Base-by-base conservation (phyloP, 305 asterid genomes). In the Fraxinus floribunda region DNA sequence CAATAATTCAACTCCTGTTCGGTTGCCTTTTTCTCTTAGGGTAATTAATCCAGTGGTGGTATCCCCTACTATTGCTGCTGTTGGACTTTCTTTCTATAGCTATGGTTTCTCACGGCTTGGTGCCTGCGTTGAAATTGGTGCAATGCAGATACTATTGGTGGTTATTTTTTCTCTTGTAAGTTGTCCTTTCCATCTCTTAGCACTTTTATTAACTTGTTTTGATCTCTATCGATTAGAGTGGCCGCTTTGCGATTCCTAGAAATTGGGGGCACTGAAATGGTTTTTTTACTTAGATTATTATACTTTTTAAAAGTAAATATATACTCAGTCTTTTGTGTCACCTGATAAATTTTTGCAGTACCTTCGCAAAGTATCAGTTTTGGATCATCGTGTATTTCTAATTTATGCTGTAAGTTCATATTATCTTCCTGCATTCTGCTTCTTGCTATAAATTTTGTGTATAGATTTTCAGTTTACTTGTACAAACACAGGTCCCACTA, bases 31-130 rank as follows among this genome's bases (percentile, higher is more conserved):
- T 79, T 36, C 72, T 87, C 87, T 80, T 89, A 94, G 99, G 91
- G 89, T 91, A 89, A 96, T 96, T 86, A 96, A 96, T 84, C 99
- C 99, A 75, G 99, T 96, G 76, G 97, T 96, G 78, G 97, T 96
- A 80, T 79, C 98, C 85, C 98, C 99, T 70, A 94, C 99, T 4
- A 84, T 96, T 84, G 99, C 99, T 29, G 98, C 99, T 26, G 95
- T 96, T 78, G 99, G 99, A 79, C 99, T 96, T 85, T 94, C 99
- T 52, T 96, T 96, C 92, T 94, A 90, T 85, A 91, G 97, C 89
- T 96, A 92, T 81, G 99, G 98, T 72, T 92, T 94, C 85, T 98
- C 99, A 76, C 90, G 90, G 82, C 90, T 94, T 85, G 99, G 99
- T 85, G 78, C 93, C 35, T 96, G 99, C 86, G 84, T 94, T 22